Conservation (phyloP, 2,329 filamentous ascomycete species). For the Myriosclerotinia duriaeana region DNA sequence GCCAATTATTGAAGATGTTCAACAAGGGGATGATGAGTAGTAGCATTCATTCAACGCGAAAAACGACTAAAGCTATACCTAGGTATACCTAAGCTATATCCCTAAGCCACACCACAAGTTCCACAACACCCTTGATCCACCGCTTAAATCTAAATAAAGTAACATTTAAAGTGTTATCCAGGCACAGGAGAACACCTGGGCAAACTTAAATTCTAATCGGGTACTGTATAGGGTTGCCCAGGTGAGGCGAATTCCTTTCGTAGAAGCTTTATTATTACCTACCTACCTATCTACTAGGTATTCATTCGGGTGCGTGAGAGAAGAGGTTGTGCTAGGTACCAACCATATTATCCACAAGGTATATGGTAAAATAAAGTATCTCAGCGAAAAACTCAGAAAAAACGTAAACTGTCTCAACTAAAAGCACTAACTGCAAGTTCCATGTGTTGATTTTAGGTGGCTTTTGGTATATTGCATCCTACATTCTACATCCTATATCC, state of each 20-base stretch:
- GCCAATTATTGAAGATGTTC: conserved; percentile 9
- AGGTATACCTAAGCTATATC: too few relatives aligned
- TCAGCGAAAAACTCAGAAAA: neutral
- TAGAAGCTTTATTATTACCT: neutral
- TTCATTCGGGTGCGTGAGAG: too few relatives aligned
- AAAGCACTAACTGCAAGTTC: neutral
- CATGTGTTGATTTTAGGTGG: conserved; percentile 9
- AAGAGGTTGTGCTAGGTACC: too few relatives aligned
- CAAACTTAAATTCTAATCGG: neutral
- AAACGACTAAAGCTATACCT: neutral
- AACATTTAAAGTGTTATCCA: conserved; percentile 10
- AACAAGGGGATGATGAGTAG: neutral
- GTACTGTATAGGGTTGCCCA: too few relatives aligned
- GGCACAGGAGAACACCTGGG: conserved; percentile 13
- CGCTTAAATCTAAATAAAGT: conserved; percentile 18
- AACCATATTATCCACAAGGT: too few relatives aligned
- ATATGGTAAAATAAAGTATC: neutral
- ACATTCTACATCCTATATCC: too few relatives aligned
- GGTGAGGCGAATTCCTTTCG: neutral
- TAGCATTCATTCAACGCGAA: too few relatives aligned
- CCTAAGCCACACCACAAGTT: conserved; percentile 11
- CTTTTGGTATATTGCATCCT: neutral
- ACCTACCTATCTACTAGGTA: too few relatives aligned
- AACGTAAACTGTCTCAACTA: neutral
- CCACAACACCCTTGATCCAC: neutral